Evolutionary conservation across 1,284 basidiomycete genomes (phyloP).

Genomic region (Ustilago vetiveriae): DNA sequence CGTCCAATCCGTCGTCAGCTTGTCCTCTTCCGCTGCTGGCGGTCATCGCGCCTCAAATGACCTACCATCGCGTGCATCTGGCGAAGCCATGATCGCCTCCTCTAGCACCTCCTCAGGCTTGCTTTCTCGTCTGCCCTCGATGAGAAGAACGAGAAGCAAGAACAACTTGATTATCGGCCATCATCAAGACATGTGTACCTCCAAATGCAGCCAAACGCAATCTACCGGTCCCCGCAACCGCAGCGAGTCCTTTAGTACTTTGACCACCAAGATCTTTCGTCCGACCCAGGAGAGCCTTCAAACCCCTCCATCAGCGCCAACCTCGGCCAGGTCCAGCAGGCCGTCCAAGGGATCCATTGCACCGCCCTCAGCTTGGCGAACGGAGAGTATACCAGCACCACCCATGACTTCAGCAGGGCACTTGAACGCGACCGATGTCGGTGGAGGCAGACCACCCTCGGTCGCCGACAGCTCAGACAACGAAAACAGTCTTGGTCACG

Average conservation of each 20-base stretch:
- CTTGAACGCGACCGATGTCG: too few relatives aligned
- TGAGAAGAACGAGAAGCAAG: constrained; percentile 5
- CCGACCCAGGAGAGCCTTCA: constrained; percentile 4
- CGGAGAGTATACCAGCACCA: too few relatives aligned
- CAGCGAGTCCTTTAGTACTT: constrained; percentile 12
- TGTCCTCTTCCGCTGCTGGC: background rate
- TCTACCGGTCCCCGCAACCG: background rate
- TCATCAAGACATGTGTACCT: too few relatives aligned
- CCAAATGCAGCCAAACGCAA: background rate
- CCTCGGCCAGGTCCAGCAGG: constrained; percentile 1
- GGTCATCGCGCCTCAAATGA: too few relatives aligned
- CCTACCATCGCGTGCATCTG: background rate
- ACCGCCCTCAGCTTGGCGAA: constrained; percentile 23
- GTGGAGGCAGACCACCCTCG: too few relatives aligned
- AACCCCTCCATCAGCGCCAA: background rate
- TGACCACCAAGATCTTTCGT: constrained; percentile 11
- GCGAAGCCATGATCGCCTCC: background rate
- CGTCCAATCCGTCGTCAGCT: constrained; percentile 9
- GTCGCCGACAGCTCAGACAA: constrained; percentile 25
- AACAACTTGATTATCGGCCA: background rate
- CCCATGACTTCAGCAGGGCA: too few relatives aligned
- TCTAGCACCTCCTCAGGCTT: constrained; percentile 2
- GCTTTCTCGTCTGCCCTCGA: constrained; percentile 5
- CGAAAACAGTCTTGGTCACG: constrained; percentile 6
- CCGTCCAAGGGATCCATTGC: background rate